Evolutionary conservation across 2,329 filamentous ascomycete genomes (phyloP).

Genomic region (Fusarium sp.): DNA sequence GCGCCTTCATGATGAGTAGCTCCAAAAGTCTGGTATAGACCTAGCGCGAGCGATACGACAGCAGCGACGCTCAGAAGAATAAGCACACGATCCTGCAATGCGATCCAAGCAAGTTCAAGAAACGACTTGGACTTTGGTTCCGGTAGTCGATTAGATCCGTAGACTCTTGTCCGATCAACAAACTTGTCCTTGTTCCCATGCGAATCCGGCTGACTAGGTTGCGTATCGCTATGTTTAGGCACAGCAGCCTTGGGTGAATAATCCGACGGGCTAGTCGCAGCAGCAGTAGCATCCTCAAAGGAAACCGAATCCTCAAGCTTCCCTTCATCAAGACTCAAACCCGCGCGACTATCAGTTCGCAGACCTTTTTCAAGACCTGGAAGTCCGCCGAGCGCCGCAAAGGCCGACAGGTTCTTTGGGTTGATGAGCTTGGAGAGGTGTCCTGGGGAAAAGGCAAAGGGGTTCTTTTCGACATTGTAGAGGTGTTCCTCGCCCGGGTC

Average conservation of each 20-base stretch:
- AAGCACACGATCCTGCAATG: slow-evolving; percentile 72
- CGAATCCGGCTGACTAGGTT: not conserved
- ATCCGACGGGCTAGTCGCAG: slow-evolving; percentile 9
- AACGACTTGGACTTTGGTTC: slow-evolving; percentile 68
- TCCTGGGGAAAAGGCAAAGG: slow-evolving; percentile 81
- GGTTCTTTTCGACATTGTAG: slow-evolving; percentile 75
- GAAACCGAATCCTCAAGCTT: slow-evolving; percentile 66
- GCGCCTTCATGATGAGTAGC: slow-evolving; percentile 52
- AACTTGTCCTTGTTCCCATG: slow-evolving; percentile 22
- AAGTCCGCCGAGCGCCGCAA: slow-evolving; percentile 77
- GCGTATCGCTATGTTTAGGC: not conserved
- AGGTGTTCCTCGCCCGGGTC: slow-evolving; percentile 76
- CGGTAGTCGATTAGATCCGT: slow-evolving; percentile 61
- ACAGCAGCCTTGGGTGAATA: not conserved
- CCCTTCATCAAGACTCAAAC: slow-evolving; percentile 77
- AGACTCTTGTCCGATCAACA: slow-evolving; percentile 31
- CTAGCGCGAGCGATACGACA: slow-evolving; percentile 69
- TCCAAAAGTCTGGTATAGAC: slow-evolving; percentile 71
- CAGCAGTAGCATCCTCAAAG: slow-evolving; percentile 69
- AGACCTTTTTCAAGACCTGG: slow-evolving; percentile 77
- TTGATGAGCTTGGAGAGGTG: slow-evolving; percentile 83
- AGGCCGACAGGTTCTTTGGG: slow-evolving; percentile 81
- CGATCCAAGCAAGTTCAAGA: slow-evolving; percentile 67
- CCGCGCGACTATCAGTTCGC: slow-evolving; percentile 71
- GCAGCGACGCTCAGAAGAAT: slow-evolving; percentile 71